Conservation (phyloP, 2,329 filamentous ascomycete genomes). For the Gliomastix tumulicola region DNA sequence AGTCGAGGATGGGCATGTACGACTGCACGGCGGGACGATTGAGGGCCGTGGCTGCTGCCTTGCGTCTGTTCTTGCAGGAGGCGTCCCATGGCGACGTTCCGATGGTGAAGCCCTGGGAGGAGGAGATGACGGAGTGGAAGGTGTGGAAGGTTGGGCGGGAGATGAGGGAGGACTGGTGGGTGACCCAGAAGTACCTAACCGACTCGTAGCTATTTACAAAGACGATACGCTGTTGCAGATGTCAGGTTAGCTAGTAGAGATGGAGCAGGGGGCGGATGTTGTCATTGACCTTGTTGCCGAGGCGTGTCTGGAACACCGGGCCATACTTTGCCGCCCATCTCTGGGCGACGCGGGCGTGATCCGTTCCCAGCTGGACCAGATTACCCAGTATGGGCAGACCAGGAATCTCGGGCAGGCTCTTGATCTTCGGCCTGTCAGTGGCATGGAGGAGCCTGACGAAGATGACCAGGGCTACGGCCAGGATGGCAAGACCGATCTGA, state of each 20-base stretch:
- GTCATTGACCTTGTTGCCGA: slow-evolving; percentile 57
- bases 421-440: slow-evolving; percentile 54
- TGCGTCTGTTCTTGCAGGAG: slow-evolving; percentile 68
- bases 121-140: slow-evolving; percentile 73
- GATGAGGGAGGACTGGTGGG: slow-evolving; percentile 70
- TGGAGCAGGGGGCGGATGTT: too few species aligned
- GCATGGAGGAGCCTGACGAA: slow-evolving; percentile 24
- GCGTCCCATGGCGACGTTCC: slow-evolving; percentile 82
- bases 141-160: slow-evolving; percentile 74
- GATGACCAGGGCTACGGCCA: neutral
- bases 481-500: neutral
- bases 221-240: slow-evolving; percentile 49
- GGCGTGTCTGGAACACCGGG: slow-evolving; percentile 57
- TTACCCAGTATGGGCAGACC: slow-evolving; percentile 58
- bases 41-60: slow-evolving; percentile 71
- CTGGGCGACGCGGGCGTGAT: slow-evolving; percentile 46
- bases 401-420: slow-evolving; percentile 53
- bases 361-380: slow-evolving; percentile 49
- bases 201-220: slow-evolving; percentile 75
- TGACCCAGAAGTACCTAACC: slow-evolving; percentile 69
- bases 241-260: neutral
- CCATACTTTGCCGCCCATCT: slow-evolving; percentile 55
- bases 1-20: slow-evolving; percentile 77
- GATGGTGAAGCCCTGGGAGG: slow-evolving; percentile 73
- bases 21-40: slow-evolving; percentile 70